Conservation (phyloP, 768 basidiomycete species). For the Albatrellus ellisii region DNA sequence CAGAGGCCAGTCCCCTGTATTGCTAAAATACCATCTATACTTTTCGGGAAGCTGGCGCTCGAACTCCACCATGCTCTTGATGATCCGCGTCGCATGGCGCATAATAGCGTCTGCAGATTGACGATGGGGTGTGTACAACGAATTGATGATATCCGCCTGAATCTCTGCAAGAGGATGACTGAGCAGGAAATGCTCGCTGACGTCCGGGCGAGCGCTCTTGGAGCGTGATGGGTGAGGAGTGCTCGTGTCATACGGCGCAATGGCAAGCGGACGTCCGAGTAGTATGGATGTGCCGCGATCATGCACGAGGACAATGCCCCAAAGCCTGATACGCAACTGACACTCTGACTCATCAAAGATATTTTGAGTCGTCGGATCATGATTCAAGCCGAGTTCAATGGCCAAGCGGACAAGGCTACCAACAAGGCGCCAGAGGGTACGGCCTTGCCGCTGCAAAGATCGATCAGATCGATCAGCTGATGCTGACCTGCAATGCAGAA, state of each 20-base stretch:
- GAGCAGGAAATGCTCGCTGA: constrained; percentile 70
- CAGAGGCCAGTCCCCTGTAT: constrained; percentile 60
- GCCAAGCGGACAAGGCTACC: constrained; percentile 74
- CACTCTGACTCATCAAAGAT: constrained; percentile 67
- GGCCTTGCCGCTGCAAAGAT: constrained; percentile 60
- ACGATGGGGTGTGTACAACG: constrained; percentile 65
- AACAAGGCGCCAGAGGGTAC: constrained; percentile 79
- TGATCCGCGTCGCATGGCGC: constrained; percentile 67
- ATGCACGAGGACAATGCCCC: constrained; percentile 77
- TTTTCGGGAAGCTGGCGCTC: constrained; percentile 53
- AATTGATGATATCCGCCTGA: constrained; percentile 83
- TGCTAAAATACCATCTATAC: constrained; percentile 67
- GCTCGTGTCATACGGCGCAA: constrained; percentile 72
- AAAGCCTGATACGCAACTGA: constrained; percentile 67
- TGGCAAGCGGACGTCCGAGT: constrained; percentile 74
- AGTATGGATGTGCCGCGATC: constrained; percentile 84
- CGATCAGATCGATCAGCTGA: constrained; percentile 5
- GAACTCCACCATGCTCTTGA: constrained; percentile 64
- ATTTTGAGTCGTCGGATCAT: constrained; percentile 62
- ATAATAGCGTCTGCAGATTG: constrained; percentile 59
- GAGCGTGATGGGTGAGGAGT: constrained; percentile 55
- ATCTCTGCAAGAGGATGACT: constrained; percentile 71
- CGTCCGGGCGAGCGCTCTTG: constrained; percentile 31
- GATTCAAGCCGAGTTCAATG: constrained; percentile 77
- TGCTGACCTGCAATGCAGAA: not conserved